Evolutionary conservation across 441 rosid species (phyloP), one percentile per base, ranked within the genome.

Genomic region (Populus hybrid): DNA sequence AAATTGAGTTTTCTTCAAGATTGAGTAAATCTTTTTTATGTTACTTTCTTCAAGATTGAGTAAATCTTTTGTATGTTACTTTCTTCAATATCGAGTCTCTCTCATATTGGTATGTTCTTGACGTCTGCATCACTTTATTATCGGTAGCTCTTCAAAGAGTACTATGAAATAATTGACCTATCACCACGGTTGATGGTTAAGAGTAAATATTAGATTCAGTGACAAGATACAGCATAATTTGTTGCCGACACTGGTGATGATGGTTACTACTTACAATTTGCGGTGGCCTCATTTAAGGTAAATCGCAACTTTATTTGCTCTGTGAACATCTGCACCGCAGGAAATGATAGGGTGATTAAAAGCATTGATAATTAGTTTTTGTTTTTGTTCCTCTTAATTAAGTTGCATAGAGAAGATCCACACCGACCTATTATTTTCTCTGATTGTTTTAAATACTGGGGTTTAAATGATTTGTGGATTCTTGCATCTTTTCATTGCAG

Each of bases 401-500:
- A 46, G 57, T 5, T 46, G 57, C 57, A 4, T 46, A 46, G 57
- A 14, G 57, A 14, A 46, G 57, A 46, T 14, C 57, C 57, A 9
- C 70, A 24, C 40, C 32, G 35, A 18, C n/a, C 66, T 20, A n/a
- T 24, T 28, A 59, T 35, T 61, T 24, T 64, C 5, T 26, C 2
- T 35, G n/a, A 69, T 50, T 67, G 35, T 36, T 36, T 59, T 30
- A 36, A 63, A 81, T 40, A n/a, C 42, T 54, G 26, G 38, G 21
- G 14, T 23, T 40, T 20, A 38, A 23, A 63, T 42, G 72, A 70
- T 75, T 77, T 68, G 50, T 82, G 64, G 70, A 38, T 50, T 74
- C 40, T 21, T 75, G 74, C 34, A 69, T 78, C 73, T 35, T 69
- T 32, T 73, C 73, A 10, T 74, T 73, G 84, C 91, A 93, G 93